These are phyloP conservation scores for Angomonas ambiguus DNA, from an alignment of 208 protist genomes.

Conservation along the genomic window DNA sequence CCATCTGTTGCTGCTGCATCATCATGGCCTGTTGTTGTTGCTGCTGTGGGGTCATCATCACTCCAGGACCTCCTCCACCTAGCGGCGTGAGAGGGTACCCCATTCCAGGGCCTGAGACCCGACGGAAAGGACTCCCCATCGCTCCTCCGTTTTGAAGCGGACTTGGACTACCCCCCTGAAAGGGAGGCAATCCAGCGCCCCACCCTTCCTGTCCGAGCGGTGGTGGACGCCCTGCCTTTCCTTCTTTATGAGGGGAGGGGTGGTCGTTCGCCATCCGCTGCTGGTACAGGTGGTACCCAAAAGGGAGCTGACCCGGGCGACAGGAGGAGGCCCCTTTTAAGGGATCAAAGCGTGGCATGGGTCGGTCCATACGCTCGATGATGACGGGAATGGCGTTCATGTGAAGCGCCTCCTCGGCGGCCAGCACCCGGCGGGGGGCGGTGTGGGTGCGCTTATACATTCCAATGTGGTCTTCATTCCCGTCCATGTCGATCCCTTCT, in stretches of 20 bases:
- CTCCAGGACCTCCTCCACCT: too few relatives aligned
- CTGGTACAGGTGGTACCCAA: background rate
- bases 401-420: slow-evolving; percentile 31
- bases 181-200: too few relatives aligned
- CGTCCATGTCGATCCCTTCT: background rate
- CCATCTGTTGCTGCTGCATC: slow-evolving; percentile 2
- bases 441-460: slow-evolving; percentile 34
- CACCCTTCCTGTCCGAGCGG: too few relatives aligned
- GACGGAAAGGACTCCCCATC: background rate
- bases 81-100: too few relatives aligned
- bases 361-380: slow-evolving; percentile 75
- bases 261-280: background rate
- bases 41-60: too few relatives aligned
- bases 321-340: slow-evolving; percentile 3
- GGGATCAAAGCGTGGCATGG: slow-evolving; percentile 64
- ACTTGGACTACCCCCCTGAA: too few relatives aligned
- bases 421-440: slow-evolving; percentile 32
- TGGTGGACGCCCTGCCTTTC: too few relatives aligned
- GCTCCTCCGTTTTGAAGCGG: too few relatives aligned
- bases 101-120: too few relatives aligned
- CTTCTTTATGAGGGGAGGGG: too few relatives aligned
- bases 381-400: slow-evolving; percentile 83
- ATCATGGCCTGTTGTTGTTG: slow-evolving; percentile 2
- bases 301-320: slow-evolving; percentile 19
- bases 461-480: slow-evolving; percentile 12